Evolutionary conservation across 1,139 yeast genomes (phyloP).

Genomic region (Eremothecium gossypii): DNA sequence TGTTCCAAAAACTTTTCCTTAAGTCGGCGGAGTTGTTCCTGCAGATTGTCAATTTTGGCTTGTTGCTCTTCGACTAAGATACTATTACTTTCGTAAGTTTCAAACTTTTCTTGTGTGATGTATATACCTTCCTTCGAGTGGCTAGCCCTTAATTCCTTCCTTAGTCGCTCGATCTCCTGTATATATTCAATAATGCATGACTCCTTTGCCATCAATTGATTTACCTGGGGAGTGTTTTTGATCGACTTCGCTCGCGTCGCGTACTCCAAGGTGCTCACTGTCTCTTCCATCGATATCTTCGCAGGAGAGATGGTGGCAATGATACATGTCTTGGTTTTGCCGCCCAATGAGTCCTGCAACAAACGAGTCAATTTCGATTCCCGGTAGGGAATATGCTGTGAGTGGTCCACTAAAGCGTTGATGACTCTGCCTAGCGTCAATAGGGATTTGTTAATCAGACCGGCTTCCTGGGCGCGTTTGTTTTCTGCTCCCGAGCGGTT

Average conservation of each 20-base stretch:
- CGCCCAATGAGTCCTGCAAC: constrained; percentile 77
- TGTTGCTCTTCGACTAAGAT: constrained; percentile 40
- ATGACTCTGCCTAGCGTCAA: constrained; percentile 80
- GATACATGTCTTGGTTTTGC: constrained; percentile 68
- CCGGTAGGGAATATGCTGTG: constrained; percentile 71
- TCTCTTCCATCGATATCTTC: constrained; percentile 61
- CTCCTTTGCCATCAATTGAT: constrained; percentile 43
- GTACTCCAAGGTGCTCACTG: constrained; percentile 73
- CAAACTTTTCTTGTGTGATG: constrained; percentile 40
- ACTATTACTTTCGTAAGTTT: constrained; percentile 35
- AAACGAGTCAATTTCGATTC: constrained; percentile 75
- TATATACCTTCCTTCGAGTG: constrained; percentile 60
- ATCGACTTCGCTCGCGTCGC: constrained; percentile 77
- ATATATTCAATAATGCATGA: constrained; percentile 42
- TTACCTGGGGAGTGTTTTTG: constrained; percentile 63
- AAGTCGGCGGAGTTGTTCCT: constrained; percentile 34
- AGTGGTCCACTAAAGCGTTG: constrained; percentile 53
- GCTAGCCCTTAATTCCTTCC: constrained; percentile 54
- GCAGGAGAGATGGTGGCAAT: constrained; percentile 84
- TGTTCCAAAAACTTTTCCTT: constrained; percentile 29
- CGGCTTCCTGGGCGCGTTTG: constrained; percentile 80
- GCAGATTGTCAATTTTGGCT: constrained; percentile 36
- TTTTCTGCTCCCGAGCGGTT: constrained; percentile 70
- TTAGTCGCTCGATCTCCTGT: constrained; percentile 46
- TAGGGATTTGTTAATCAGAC: constrained; percentile 75